Evolutionary conservation across 306 rosid species (phyloP), one percentile per base, ranked within the genome.

Genomic region (Cyclanthera cordifolia): DNA sequence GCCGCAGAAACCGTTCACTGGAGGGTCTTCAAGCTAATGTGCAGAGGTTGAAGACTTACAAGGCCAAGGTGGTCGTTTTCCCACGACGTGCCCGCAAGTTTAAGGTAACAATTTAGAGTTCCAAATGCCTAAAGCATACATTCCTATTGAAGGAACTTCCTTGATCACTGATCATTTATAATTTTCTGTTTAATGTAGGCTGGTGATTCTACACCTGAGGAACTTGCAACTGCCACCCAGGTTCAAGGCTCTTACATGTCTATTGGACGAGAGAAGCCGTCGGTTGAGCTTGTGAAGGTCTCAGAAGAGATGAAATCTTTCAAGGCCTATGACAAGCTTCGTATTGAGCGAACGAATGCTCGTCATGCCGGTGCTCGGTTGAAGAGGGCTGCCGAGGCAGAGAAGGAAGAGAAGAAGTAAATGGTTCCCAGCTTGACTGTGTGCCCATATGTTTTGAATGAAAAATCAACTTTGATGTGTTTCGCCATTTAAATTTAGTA

Each of bases 331-430:
- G 78, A 80, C 75, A 85, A 85, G 47, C 80, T 85, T 14, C 85
- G 89, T 5, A 5, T 82, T 2, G 89, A 85, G 71, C 58, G 86
- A 19, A 70, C 61, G 9, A 85, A 85, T 47, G 15, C 37, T 7
- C 81, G 86, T 4, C 83, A 79, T 57, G 53, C 77, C 0, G 89
- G 89, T 48, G 81, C 66, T 5, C 77, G 86, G 74, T 34, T 76
- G 68, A 85, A 85, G 89, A 85, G 3, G 52, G 89, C 86, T 2
- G 86, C 86, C 0, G 89, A 85, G 57, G 89, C 89, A 28, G 89
- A 85, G 84, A 85, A 85, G 78, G 89, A 85, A 56, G 89, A 85
- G 5, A 82, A 85, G 79, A 85, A 82, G 60, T 85, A 72, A 46
- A 27, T 59, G 60, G 39, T 53, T 41, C 27, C 34, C 16, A 53